A percentile compares a stretch with the other conserved stretches of the same genome.
Conservation (phyloP, 345 rosid species). For the Nephelium lappaceum region DNA sequence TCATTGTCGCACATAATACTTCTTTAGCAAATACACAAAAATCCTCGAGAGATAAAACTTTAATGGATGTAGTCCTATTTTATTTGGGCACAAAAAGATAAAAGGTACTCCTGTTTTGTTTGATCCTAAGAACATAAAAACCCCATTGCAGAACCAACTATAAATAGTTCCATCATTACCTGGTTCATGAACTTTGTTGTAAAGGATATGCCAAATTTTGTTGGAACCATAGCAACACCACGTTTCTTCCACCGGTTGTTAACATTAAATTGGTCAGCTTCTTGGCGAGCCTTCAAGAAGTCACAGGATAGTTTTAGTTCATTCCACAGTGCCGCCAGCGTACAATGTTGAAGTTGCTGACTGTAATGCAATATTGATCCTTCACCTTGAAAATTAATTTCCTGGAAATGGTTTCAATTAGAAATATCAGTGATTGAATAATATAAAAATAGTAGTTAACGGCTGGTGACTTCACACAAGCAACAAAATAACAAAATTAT, state of each 20-base stretch:
- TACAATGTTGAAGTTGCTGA: constrained; percentile 73
- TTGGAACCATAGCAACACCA: constrained; percentile 92
- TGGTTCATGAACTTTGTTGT: constrained; percentile 80
- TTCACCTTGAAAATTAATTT: constrained; percentile 92
- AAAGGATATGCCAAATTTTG: constrained; percentile 93
- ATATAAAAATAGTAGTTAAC: constrained; percentile 13
- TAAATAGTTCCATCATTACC: constrained; percentile 48
- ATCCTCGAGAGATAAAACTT: neutral
- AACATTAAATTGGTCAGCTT: constrained; percentile 62
- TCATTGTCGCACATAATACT: neutral
- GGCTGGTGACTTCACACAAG: neutral
- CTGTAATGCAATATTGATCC: constrained; percentile 81
- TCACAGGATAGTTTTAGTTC: constrained; percentile 71
- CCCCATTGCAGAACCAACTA: too few species aligned
- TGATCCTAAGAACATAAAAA: neutral
- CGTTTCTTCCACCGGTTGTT: constrained; percentile 93
- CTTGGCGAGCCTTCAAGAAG: constrained; percentile 62
- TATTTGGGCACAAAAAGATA: neutral
- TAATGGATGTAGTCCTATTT: neutral
- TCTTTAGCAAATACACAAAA: neutral
- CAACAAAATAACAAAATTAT: constrained; percentile 16
- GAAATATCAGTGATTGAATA: neutral
- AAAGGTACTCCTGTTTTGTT: neutral
- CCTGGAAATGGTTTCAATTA: constrained; percentile 44
- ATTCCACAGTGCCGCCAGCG: constrained; percentile 70